A percentile compares a stretch with the other conserved stretches of the same genome.
These are phyloP conservation scores for Corylus americana DNA, from an alignment of 306 rosid genomes.

Conservation along the genomic window DNA sequence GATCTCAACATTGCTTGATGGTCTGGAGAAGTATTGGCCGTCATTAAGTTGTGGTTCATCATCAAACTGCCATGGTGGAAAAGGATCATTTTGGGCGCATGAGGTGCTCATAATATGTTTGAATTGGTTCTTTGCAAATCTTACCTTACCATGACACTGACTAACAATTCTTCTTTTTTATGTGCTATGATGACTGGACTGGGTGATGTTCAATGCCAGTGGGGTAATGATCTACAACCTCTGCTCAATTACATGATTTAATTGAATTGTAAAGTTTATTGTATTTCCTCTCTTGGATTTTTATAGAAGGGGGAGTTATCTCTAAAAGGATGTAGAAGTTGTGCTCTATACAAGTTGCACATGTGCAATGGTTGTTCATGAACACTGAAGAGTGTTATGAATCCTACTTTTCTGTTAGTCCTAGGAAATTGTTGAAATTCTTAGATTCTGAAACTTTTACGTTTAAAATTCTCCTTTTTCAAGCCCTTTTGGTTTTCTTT, in stretches of 20 bases:
- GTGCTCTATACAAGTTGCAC: not conserved
- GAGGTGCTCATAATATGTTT: slow-evolving; percentile 63
- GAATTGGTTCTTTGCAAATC: slow-evolving; percentile 23
- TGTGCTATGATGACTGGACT: slow-evolving; percentile 35
- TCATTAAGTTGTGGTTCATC: slow-evolving; percentile 75
- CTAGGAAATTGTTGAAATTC: not conserved
- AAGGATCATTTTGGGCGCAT: slow-evolving; percentile 94
- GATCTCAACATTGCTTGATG: slow-evolving; percentile 65
- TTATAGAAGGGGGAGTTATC: not conserved
- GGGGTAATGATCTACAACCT: slow-evolving; percentile 78
- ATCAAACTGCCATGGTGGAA: slow-evolving; percentile 66
- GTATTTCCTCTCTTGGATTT: not conserved
- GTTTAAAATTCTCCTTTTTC: not conserved
- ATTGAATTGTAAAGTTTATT: slow-evolving; percentile 11
- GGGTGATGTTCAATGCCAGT: slow-evolving; percentile 52
- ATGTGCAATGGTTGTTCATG: not conserved
- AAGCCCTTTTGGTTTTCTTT: not conserved
- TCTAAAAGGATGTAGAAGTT: not conserved
- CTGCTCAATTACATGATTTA: slow-evolving; percentile 29
- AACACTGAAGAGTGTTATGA: not conserved
- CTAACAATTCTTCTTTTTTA: slow-evolving; percentile 45
- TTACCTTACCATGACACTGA: slow-evolving; percentile 12
- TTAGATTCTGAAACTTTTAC: not conserved
- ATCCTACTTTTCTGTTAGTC: not conserved
- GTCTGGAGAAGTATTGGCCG: slow-evolving; percentile 79